Evolutionary conservation across 2,329 filamentous ascomycete genomes (phyloP), one percentile per base, ranked within the genome.

Genomic region (Sporothrix euskadiensis): DNA sequence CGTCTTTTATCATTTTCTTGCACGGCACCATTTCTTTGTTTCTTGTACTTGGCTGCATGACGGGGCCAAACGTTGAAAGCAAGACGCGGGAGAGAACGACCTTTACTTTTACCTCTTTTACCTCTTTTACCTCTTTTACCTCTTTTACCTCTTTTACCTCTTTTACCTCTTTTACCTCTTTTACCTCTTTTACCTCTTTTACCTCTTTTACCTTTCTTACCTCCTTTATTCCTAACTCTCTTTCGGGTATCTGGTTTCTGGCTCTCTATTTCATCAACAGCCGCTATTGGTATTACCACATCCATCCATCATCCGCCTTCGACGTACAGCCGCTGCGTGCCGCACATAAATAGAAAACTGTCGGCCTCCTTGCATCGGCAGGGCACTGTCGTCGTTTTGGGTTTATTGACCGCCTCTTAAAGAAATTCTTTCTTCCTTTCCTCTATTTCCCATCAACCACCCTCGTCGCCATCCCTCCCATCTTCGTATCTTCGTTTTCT

Each of bases 291-390:
- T 56, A 30, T 14, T 8, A 30, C 52, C 10, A 56, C 52, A 56
- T 56, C 30, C 57, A 61, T 57, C 6, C 44, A 39, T 8, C 44
- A 39, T 8, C 54, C 30, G 6, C 14, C 44, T 19, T 49, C 14
- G 44, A 49, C 44, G 44, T 6, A 49, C 44, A 49, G 1, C 57
- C 57, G 30, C 35, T 68, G 30, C 44, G 4, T 6, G 26, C 47
- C 26, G 35, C 61, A 52, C 44, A 52, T 52, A 68, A 32, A 68
- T 68, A 52, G 65, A 52, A 52, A 32, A n/a, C 49, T 35, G 14
- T 16, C 65, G 16, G 41, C 44, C 65, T 68, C 47, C 65, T 35
- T 68, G 41, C 39, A 35, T 52, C 30, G 35, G 26, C 5, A 5
- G 16, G 6, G 30, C 4, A n/a, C 3, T 44, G 47, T 1, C 41